Percentiles rank a stretch among this genome's conserved stretches.
Conservation (phyloP, 2,329 filamentous ascomycete genomes). For the Rhexocercosporidium sp. region DNA sequence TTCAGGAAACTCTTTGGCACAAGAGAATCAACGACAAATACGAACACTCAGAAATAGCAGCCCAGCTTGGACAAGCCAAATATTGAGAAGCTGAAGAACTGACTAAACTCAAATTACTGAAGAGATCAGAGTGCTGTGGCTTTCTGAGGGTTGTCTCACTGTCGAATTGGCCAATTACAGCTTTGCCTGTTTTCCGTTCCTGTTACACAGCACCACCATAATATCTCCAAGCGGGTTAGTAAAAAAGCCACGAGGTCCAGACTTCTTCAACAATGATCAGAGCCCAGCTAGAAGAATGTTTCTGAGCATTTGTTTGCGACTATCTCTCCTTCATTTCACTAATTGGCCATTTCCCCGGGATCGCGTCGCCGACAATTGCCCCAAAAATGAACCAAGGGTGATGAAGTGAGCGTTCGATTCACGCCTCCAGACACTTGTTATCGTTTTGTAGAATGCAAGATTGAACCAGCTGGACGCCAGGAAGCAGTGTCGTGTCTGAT, state of each 20-base stretch:
- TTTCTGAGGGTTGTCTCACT: not conserved
- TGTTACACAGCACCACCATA: not conserved
- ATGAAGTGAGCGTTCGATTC: not conserved
- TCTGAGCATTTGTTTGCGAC: not conserved
- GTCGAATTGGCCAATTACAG: not conserved
- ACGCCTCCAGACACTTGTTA: not conserved
- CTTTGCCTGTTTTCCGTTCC: not conserved
- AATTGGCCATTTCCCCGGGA: not conserved
- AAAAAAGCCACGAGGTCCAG: not conserved
- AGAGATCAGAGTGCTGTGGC: conserved; percentile 4
- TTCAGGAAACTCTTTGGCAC: not conserved
- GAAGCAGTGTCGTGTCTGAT: not conserved
- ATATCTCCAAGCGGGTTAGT: not conserved
- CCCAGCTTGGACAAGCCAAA: not conserved
- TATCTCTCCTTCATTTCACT: not conserved
- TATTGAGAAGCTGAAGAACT: not conserved
- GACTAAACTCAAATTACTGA: not conserved
- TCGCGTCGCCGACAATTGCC: not conserved
- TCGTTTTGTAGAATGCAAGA: not conserved
- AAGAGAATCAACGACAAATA: not conserved
- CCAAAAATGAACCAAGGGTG: not conserved
- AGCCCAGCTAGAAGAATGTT: not conserved
- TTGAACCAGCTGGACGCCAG: not conserved
- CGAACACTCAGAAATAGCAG: not conserved
- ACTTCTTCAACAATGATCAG: not conserved